phyloP scores from a whole-genome alignment of 305 asterid genomes.

The Rubia tinctorum region DNA sequence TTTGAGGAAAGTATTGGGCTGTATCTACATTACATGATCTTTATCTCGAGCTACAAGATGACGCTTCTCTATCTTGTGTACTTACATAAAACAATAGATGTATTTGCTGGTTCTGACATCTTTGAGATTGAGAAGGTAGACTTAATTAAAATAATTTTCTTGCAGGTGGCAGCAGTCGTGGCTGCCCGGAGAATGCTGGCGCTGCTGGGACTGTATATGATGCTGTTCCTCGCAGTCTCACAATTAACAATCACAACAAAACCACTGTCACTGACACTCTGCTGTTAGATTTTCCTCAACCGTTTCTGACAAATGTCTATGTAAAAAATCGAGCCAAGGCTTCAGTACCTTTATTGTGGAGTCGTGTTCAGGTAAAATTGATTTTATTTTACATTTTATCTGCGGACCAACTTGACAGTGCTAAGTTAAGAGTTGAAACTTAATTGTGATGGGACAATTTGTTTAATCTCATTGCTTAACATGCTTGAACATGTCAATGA shows the following conservation, averaged over 20 bases:
- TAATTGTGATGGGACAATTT: not conserved
- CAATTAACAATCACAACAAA: conserved; percentile 78
- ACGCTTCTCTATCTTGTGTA: not conserved
- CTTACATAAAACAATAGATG: not conserved
- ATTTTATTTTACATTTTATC: not conserved
- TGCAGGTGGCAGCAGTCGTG: conserved; percentile 94
- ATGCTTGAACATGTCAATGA: not conserved
- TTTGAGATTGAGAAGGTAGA: not conserved
- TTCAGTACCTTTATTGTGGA: conserved; percentile 97
- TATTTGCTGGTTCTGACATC: not conserved
- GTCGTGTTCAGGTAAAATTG: conserved; percentile 91
- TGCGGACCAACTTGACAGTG: not conserved
- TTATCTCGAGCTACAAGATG: not conserved
- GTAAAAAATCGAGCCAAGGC: conserved; percentile 82
- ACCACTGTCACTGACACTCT: conserved; percentile 89
- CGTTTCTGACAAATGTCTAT: conserved; percentile 83
- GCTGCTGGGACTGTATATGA: conserved; percentile 99
- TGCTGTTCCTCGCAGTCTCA: conserved; percentile 91
- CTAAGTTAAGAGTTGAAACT: not conserved
- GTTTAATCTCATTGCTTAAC: not conserved
- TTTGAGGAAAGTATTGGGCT: not conserved
- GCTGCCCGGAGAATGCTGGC: conserved; percentile 95
- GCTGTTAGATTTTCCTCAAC: conserved; percentile 92
- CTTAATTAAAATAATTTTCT: conserved; percentile 22
- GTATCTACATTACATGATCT: not conserved